Percentiles rank a stretch among this genome's conserved stretches.
phyloP scores from a whole-genome alignment of 768 basidiomycete genomes.

The Mycena belliarum region DNA sequence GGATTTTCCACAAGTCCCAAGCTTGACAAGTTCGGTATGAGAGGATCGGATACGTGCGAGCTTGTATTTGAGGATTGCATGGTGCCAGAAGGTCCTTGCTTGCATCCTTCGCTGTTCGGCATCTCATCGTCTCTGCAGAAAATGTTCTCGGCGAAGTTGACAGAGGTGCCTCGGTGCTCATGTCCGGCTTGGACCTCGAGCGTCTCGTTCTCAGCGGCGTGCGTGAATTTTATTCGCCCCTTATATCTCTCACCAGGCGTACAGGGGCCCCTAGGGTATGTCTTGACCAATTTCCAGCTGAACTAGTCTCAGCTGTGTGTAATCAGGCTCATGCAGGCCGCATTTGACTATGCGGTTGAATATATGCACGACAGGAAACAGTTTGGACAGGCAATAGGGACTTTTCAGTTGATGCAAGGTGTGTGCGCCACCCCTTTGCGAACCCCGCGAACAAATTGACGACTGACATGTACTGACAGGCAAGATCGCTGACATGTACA shows the following conservation, averaged over 20 bases:
- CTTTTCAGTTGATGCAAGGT: constrained; percentile 97
- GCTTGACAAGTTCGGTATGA: constrained; percentile 95
- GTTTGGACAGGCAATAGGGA: constrained; percentile 84
- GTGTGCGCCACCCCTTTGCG: constrained; percentile 24
- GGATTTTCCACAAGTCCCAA: constrained; percentile 91
- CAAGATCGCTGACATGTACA: constrained; percentile 93
- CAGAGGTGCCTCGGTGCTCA: constrained; percentile 82
- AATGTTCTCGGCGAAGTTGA: constrained; percentile 83
- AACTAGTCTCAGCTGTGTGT: neutral
- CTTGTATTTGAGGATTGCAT: constrained; percentile 89
- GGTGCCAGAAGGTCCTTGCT: constrained; percentile 74
- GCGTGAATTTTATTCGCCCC: neutral
- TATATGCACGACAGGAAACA: constrained; percentile 95
- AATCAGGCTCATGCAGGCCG: constrained; percentile 84
- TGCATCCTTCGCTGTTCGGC: constrained; percentile 2
- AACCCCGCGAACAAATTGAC: constrained; percentile 20
- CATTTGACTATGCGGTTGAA: constrained; percentile 84
- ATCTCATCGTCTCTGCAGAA: constrained; percentile 44
- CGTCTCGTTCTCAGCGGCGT: neutral
- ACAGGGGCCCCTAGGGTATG: constrained; percentile 80
- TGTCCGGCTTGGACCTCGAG: constrained; percentile 44
- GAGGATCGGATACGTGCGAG: constrained; percentile 94
- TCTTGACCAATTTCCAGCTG: constrained; percentile 3
- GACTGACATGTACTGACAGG: constrained; percentile 47
- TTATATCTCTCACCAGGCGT: neutral